A percentile compares a stretch with the other conserved stretches of the same genome.
Evolutionary conservation across 768 basidiomycete species (phyloP).

Genomic region (Pleurotus citrinopileatus): DNA sequence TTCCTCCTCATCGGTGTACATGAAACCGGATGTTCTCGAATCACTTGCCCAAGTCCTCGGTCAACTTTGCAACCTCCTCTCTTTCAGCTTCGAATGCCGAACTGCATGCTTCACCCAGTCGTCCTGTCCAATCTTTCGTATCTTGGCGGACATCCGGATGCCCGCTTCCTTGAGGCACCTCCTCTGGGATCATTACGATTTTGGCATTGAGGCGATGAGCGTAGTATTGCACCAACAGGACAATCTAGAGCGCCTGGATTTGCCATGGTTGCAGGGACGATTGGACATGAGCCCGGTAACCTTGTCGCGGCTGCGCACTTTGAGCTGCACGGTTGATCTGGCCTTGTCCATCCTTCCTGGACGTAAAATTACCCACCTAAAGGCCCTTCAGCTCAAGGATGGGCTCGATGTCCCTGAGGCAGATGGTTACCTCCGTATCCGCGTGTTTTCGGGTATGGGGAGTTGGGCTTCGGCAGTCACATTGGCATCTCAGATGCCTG

Average conservation of each 20-base stretch:
- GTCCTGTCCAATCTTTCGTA: neutral
- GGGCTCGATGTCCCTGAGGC: neutral
- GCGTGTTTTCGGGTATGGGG: neutral
- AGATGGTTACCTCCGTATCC: neutral
- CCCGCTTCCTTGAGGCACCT: neutral
- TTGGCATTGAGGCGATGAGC: neutral
- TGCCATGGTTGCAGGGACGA: neutral
- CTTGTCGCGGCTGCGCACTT: neutral
- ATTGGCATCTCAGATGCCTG: neutral
- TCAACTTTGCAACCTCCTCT: neutral
- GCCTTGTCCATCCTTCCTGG: neutral
- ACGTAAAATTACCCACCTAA: neutral
- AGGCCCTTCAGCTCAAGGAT: neutral
- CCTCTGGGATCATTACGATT: neutral
- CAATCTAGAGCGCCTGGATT: neutral
- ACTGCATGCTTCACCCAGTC: neutral
- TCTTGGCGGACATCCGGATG: neutral
- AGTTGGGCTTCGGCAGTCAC: neutral
- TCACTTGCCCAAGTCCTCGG: neutral
- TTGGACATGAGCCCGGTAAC: neutral
- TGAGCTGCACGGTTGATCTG: neutral
- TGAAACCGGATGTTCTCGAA: neutral
- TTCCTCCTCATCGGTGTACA: neutral
- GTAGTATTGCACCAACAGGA: neutral
- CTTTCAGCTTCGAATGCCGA: neutral